Evolutionary conservation across 257 asterid genomes (phyloP), one percentile per base, ranked within the genome.

Genomic region (Verbascum thapsus): DNA sequence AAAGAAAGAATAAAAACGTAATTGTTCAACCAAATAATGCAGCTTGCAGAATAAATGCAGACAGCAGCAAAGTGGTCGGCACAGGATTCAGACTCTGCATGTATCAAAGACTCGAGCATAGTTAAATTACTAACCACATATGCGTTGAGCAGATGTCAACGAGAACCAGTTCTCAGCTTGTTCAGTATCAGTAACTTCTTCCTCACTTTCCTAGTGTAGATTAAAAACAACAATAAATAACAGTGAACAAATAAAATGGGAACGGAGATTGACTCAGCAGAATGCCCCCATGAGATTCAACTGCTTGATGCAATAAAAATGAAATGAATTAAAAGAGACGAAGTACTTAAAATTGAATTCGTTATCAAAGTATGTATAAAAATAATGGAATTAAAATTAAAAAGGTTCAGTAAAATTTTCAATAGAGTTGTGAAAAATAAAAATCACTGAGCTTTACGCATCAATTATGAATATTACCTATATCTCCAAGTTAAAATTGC

Each of bases 131-230:
- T 62, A 49, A 90, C 99, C 99, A 64, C 99, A 94, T 61, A 94
- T 85, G 76, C 99, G 91, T 66, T 90, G 96, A 44, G 98, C 98
- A 81, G 99, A 90, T 56, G 99, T 85, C 78, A 88, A 67, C 11
- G 98, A 94, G 67, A 94, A 94, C 99, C 99, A 94, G 80, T 94
- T 94, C 74, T 94, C 98, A 73, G 98, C 98, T 76, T 90, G 99
- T 77, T 94, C 99, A 54, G 95, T 84, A 74, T 94, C 99, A 2
- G 96, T 88, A 55, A 89, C 99, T 78, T 94, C 99, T 80, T 94
- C 99, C 78, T 90, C 98, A 49, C 88, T 87, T 85, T 94, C 99
- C 99, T 94, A 74, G 63, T 11, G 72, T 22, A 71, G 65, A 64
- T 45, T 34, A 68, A 76, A 68, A 38, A 68, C 22, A 41, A 45